Evolutionary conservation across 2,329 filamentous ascomycete genomes (phyloP).

Genomic region (Ceratocystis lukuohia): DNA sequence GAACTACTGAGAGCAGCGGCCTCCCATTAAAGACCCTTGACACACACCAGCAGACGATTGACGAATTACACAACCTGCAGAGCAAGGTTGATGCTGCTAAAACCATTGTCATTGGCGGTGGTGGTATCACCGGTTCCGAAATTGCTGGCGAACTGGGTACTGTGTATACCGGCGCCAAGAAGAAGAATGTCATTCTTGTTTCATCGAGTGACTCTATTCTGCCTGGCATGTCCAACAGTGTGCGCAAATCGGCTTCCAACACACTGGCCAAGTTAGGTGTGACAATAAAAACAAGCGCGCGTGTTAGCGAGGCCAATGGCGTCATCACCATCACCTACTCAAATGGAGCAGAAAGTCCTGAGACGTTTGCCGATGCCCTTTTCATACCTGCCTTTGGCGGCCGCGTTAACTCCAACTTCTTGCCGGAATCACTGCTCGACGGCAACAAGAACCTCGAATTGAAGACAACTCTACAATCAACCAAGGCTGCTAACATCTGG

Average conservation of each 20-base stretch:
- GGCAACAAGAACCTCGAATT: constrained; percentile 28
- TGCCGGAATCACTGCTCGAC: constrained; percentile 29
- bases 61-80: constrained; percentile 28
- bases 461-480: constrained; percentile 28
- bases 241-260: constrained; percentile 29
- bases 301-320: constrained; percentile 27
- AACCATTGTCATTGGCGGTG: constrained; percentile 29
- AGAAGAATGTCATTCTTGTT: constrained; percentile 24
- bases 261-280: constrained; percentile 35
- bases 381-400: constrained; percentile 37
- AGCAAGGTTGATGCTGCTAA: constrained; percentile 28
- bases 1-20: constrained; percentile 11
- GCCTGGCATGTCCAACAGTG: constrained; percentile 22
- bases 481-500: constrained; percentile 29
- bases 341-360: constrained; percentile 4
- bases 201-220: constrained; percentile 19
- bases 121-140: constrained; percentile 30
- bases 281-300: constrained; percentile 30
- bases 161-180: constrained; percentile 25
- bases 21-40: constrained; percentile 38
- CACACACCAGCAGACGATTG: constrained; percentile 32
- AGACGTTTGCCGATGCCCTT: constrained; percentile 29
- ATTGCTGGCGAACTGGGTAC: constrained; percentile 28
- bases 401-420: constrained; percentile 33
- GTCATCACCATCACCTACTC: constrained; percentile 26